Percentiles rank a stretch among this genome's conserved stretches.
These are phyloP conservation scores for Lepidopterella palustris DNA, from an alignment of 495 filamentous ascomycete species.

Conservation along the genomic window DNA sequence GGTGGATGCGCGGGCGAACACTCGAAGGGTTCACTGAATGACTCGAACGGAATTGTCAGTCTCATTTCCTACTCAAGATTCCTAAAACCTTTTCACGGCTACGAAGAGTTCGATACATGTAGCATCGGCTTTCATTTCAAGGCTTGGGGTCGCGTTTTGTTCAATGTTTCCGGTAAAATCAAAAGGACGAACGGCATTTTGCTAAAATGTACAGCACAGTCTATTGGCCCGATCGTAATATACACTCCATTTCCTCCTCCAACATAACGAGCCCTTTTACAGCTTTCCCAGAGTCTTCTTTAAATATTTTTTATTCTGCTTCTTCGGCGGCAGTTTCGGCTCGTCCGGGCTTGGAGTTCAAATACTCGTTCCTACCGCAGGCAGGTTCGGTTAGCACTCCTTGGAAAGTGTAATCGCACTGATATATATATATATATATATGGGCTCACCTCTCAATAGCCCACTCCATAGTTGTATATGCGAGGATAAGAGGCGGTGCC, in stretches of 20 bases:
- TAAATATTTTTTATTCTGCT: background rate
- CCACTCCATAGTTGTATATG: constrained; percentile 79
- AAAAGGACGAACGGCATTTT: background rate
- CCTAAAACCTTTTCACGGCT: too few species aligned
- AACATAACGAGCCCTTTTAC: background rate
- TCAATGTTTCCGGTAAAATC: background rate
- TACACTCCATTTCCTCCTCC: background rate
- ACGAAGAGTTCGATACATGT: too few species aligned
- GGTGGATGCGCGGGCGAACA: too few species aligned
- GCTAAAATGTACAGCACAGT: background rate
- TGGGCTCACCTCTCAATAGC: constrained; percentile 66
- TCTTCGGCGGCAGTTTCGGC: constrained; percentile 45
- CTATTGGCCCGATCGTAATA: constrained; percentile 3
- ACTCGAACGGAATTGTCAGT: too few species aligned
- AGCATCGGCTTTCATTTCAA: too few species aligned
- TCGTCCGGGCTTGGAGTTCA: constrained; percentile 86
- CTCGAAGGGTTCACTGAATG: too few species aligned
- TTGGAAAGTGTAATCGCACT: too few species aligned
- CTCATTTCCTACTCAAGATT: too few species aligned
- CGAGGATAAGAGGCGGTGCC: constrained; percentile 66
- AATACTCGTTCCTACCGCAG: constrained; percentile 68
- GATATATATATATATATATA: background rate
- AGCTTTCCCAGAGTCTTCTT: background rate
- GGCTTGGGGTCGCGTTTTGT: too few species aligned
- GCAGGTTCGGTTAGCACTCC: constrained; percentile 2